phyloP scores from a whole-genome alignment of 495 filamentous ascomycete species.

The Annulohypoxylon nitens region DNA sequence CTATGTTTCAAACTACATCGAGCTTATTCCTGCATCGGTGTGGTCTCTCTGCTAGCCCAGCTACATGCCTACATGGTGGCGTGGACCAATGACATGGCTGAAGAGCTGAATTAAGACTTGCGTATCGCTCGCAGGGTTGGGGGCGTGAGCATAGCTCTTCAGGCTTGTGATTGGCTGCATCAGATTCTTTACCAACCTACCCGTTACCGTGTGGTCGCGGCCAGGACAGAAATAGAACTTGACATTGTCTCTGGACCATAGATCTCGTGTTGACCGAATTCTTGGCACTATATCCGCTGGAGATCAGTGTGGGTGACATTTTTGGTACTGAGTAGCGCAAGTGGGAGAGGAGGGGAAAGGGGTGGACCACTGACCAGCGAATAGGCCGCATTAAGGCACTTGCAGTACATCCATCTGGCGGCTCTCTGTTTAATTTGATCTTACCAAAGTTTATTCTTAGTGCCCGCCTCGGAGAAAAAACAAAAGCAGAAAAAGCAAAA shows the following conservation, averaged over 20 bases:
- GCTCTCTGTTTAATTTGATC: conserved; percentile 31
- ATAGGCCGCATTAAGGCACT: conserved; percentile 30
- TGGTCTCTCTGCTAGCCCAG: conserved; percentile 7
- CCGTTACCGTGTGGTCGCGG: conserved; percentile 32
- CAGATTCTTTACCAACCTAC: conserved; percentile 39
- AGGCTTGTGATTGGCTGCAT: conserved; percentile 39
- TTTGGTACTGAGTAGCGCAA: conserved; percentile 4
- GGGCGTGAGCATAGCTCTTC: conserved; percentile 39
- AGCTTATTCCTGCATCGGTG: conserved; percentile 44
- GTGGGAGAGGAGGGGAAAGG: conserved; percentile 7
- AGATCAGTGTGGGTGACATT: conserved; percentile 30
- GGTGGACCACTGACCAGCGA: conserved; percentile 7
- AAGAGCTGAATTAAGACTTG: conserved; percentile 40
- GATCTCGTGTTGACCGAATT: conserved; percentile 42
- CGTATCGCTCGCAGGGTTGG: conserved; percentile 39
- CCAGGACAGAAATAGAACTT: conserved; percentile 45
- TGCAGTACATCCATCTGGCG: conserved; percentile 27
- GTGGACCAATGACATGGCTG: conserved; percentile 37
- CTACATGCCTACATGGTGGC: not conserved
- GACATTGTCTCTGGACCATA: conserved; percentile 36
- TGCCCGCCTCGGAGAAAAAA: conserved; percentile 25
- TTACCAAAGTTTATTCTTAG: conserved; percentile 43
- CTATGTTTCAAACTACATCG: conserved; percentile 44
- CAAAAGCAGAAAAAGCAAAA: not conserved
- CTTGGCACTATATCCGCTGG: conserved; percentile 45